Conservation (phyloP, 2,329 filamentous ascomycete species). For the Graphilbum ipis-grandicollis region DNA sequence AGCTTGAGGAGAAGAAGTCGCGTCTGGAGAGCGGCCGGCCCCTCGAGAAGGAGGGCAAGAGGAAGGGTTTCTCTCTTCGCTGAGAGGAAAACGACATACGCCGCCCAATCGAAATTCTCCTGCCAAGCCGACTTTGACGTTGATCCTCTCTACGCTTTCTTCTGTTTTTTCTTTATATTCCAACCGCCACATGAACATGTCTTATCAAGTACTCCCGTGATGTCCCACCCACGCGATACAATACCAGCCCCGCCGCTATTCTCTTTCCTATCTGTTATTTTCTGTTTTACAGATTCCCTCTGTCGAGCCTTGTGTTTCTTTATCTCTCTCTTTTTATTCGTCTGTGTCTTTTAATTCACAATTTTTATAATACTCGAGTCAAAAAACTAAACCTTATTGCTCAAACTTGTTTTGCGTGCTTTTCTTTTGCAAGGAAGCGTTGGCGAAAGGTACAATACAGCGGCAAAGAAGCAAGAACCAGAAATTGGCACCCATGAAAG, state of each 20-base stretch:
- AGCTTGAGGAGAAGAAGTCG: slow-evolving; percentile 96
- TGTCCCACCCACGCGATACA: slow-evolving; percentile 26
- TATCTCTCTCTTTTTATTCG: background rate
- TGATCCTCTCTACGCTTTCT: slow-evolving; percentile 6
- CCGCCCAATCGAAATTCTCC: background rate
- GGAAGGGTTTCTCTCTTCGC: slow-evolving; percentile 98
- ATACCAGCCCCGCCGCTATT: slow-evolving; percentile 38
- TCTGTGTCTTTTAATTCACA: background rate
- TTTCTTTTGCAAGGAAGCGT: background rate
- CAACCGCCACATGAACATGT: slow-evolving; percentile 26
- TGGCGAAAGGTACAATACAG: background rate
- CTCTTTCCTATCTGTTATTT: slow-evolving; percentile 27
- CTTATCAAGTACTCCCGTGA: slow-evolving; percentile 38
- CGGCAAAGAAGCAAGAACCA: background rate
- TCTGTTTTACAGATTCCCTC: slow-evolving; percentile 20
- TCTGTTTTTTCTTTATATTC: slow-evolving; percentile 12
- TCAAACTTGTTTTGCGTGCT: background rate
- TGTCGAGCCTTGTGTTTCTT: slow-evolving; percentile 15
- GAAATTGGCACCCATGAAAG: background rate
- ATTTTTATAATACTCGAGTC: background rate
- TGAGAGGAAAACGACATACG: slow-evolving; percentile 36
- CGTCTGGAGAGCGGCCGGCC: slow-evolving; percentile 90
- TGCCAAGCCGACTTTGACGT: background rate
- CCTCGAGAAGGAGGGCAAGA: slow-evolving; percentile 94
- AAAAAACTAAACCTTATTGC: background rate